Conservation (phyloP, 2,329 filamentous ascomycete genomes). For the Microascus cirrosus region DNA sequence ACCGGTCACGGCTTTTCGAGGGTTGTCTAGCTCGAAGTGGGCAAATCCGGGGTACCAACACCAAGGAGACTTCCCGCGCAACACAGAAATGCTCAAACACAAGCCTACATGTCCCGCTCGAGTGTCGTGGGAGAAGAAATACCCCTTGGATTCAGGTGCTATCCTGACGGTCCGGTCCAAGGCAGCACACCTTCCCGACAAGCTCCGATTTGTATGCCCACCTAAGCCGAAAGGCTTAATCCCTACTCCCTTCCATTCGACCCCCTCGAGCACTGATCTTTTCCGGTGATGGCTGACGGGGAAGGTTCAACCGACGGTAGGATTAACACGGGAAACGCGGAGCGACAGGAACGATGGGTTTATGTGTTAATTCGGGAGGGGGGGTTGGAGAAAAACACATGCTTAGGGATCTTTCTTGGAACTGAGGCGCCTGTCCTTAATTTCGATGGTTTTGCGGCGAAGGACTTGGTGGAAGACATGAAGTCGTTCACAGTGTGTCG, state of each 20-base stretch:
- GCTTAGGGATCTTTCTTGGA: neutral
- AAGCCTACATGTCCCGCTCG: neutral
- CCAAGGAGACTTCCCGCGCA: neutral
- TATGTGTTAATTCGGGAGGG: neutral
- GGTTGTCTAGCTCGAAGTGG: conserved; percentile 2
- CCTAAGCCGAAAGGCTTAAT: neutral
- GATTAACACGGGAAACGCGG: neutral
- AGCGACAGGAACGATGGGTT: too few relatives aligned
- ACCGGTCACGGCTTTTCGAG: neutral
- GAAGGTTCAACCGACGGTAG: neutral
- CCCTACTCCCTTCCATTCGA: neutral
- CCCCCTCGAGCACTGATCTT: neutral
- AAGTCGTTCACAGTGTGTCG: neutral
- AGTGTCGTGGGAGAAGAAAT: neutral
- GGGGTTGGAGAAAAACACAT: neutral
- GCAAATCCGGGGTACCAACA: neutral
- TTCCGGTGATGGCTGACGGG: neutral
- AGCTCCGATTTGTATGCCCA: neutral
- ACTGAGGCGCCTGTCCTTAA: neutral
- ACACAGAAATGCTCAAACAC: neutral
- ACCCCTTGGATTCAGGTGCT: conserved; percentile 2
- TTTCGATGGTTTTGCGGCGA: neutral
- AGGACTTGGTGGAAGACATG: neutral
- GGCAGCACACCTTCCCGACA: neutral
- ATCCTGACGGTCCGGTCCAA: neutral